phyloP scores from a whole-genome alignment of 2,329 filamentous ascomycete species.

The Penicillium sp. region DNA sequence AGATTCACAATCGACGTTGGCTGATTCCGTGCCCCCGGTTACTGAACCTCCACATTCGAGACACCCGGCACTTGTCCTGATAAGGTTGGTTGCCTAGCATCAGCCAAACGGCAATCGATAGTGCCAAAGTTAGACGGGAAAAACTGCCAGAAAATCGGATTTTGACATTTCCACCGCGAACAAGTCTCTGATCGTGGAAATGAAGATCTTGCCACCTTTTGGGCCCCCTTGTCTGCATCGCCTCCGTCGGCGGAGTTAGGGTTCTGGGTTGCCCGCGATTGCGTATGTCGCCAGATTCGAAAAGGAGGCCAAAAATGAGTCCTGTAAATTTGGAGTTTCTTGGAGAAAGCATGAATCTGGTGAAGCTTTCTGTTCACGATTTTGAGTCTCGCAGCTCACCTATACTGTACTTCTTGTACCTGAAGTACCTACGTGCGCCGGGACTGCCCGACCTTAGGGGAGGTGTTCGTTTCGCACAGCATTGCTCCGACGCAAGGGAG shows the following conservation, averaged over 20 bases:
- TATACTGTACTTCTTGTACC: conserved; percentile 11
- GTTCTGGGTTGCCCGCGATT: not conserved
- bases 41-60: not conserved
- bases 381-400: not conserved
- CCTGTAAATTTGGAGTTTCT: not conserved
- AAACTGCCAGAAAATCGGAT: not conserved
- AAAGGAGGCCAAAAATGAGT: not conserved
- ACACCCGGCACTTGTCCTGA: conserved; percentile 1
- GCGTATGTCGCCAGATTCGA: not conserved
- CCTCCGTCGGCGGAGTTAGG: not conserved
- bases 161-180: not conserved
- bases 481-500: conserved; percentile 33
- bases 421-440: not conserved
- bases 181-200: not conserved
- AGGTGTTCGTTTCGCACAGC: conserved; percentile 17
- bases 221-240: conserved; percentile 9
- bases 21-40: not conserved
- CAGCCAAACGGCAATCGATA: not conserved
- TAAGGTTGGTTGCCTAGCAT: conserved; percentile 4
- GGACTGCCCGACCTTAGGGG: conserved; percentile 11
- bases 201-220: not conserved
- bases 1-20: conserved; percentile 2
- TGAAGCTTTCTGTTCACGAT: too few relatives aligned
- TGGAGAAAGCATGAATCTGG: not conserved
- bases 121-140: not conserved